Base-by-base conservation (phyloP, 441 rosid species). In the Aleurites moluccanus region DNA sequence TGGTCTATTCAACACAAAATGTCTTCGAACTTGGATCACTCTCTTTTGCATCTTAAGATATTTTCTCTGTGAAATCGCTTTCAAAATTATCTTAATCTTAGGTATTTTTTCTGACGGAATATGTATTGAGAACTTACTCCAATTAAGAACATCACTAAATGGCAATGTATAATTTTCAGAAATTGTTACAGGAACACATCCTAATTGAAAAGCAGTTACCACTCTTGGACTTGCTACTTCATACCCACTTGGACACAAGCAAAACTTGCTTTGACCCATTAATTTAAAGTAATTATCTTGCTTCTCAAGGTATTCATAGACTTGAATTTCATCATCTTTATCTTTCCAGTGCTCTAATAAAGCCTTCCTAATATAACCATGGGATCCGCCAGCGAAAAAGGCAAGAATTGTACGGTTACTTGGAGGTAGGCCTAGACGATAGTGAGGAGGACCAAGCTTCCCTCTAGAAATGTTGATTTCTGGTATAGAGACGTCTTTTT, bases 1-100 rank as follows among this genome's bases (percentile, higher is more conserved):
- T 14, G 97, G 96, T 60, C 93, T 85, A 67, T 92, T 89, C 15
- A 94, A 45, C 20, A 71, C 80, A 79, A 94, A 94, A 84, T 94
- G 97, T 75, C 82, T 80, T 52, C 72, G 85, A 45, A 92, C 91
- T 42, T 72, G 77, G 42, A 75, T 67, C 42, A 89, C 92, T 64
- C 79, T 72, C 71, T 69, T 79, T 30, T 90, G 88, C 85, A 83
- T 75, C 68, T 21, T 76, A 77, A 80, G 47, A 77, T 92, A 92
- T 42, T 81, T 80, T 8, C 74, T 82, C 20, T 47, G 59, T 0
- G 93, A 27, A 13, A 92, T 63, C 11, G 73, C 83, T 78, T 80
- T 73, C 62, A 94, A 64, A 57, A 94, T 88, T 69, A 38, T 79
- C 86, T 83, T 94, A 9, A 94, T 85, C 35, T 87, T 87, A 1